Conservation (phyloP, 2,329 filamentous ascomycete species). For the Neopestalotiopsis sp. region DNA sequence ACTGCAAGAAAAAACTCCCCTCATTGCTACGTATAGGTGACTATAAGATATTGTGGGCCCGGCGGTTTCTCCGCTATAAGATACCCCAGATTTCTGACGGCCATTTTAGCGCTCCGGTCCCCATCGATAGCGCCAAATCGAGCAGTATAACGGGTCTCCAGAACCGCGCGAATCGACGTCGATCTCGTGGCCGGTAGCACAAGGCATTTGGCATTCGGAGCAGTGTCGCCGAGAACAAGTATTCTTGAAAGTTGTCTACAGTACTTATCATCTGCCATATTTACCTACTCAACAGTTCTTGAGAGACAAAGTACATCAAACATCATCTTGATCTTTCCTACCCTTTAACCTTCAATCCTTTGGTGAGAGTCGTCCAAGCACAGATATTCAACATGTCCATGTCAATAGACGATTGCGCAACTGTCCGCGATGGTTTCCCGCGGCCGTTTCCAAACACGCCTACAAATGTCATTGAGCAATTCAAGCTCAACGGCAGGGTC, state of each 20-base stretch:
- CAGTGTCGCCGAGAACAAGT: neutral
- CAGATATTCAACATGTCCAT: slow-evolving; percentile 42
- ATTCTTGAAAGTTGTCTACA: neutral
- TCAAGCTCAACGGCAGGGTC: slow-evolving; percentile 46
- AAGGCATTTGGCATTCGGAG: neutral
- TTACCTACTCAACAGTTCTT: neutral
- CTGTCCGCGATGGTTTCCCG: slow-evolving; percentile 39
- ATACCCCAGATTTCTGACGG: neutral
- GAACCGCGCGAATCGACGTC: neutral
- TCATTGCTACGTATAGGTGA: neutral
- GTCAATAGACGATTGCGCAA: slow-evolving; percentile 36
- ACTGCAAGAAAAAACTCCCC: too few relatives aligned
- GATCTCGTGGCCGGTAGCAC: neutral
- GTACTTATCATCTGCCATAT: neutral
- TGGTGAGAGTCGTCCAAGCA: neutral
- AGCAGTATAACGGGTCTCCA: neutral
- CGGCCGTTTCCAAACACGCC: slow-evolving; percentile 44
- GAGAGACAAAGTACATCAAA: neutral
- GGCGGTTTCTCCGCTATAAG: neutral
- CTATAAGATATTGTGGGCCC: too few relatives aligned
- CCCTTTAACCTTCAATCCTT: neutral
- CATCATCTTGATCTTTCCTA: neutral
- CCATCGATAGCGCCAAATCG: neutral
- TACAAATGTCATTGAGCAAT: slow-evolving; percentile 49
- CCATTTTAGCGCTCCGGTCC: neutral